These are phyloP conservation scores for Penicillium sp. DNA, from an alignment of 2,329 filamentous ascomycete species.

Conservation along the genomic window DNA sequence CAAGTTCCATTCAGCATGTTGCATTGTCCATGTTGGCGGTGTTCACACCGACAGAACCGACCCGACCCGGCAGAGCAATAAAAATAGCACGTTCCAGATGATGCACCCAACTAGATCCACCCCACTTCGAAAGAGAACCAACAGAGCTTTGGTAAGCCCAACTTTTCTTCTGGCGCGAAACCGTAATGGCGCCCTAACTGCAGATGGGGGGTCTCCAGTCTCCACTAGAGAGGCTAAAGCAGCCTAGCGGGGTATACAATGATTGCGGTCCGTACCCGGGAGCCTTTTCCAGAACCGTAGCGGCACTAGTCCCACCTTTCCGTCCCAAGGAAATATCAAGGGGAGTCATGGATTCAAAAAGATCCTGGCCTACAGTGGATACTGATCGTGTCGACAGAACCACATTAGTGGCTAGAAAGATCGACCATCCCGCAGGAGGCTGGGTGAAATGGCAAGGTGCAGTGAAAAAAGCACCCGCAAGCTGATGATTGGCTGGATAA, in stretches of 20 bases:
- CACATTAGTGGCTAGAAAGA: constrained; percentile 25
- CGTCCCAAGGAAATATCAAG: neutral
- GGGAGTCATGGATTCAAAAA: constrained; percentile 14
- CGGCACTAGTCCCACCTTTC: constrained; percentile 1
- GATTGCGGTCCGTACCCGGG: constrained; percentile 26
- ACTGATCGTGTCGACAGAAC: constrained; percentile 18
- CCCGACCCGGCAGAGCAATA: constrained; percentile 10
- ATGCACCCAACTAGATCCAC: constrained; percentile 13
- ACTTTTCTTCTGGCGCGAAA: neutral
- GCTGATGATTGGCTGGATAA: constrained; percentile 16
- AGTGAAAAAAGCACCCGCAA: constrained; percentile 22
- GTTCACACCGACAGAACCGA: constrained; percentile 30
- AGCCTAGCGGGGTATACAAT: constrained; percentile 16
- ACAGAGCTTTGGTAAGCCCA: neutral
- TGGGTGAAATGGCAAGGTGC: constrained; percentile 28
- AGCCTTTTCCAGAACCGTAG: constrained; percentile 22
- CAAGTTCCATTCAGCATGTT: constrained; percentile 25
- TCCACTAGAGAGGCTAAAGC: constrained; percentile 18
- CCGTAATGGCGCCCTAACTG: constrained; percentile 14
- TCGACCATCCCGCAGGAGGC: constrained; percentile 33
- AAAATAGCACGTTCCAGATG: constrained; percentile 8
- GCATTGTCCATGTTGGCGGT: constrained; percentile 22
- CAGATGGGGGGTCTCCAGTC: constrained; percentile 11
- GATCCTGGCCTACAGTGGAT: constrained; percentile 15
- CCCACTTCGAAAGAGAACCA: neutral